Percentiles rank a stretch among this genome's conserved stretches.
Evolutionary conservation across 148 eudicot genomes (phyloP).

Genomic region (Nepenthes gracilis): DNA sequence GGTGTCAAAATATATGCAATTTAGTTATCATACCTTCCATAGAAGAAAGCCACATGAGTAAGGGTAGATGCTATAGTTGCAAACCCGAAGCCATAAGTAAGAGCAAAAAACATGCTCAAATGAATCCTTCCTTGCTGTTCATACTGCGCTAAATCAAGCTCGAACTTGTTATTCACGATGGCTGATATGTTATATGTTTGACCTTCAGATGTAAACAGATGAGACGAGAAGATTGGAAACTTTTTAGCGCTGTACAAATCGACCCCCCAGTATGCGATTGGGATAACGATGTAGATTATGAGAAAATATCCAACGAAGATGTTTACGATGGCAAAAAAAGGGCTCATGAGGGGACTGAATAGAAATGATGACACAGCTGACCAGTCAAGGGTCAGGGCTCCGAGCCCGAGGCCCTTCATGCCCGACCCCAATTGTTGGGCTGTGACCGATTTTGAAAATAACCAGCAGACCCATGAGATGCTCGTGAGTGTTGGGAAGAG

Average conservation of each 20-base stretch:
- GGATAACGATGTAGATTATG: conserved; percentile 63
- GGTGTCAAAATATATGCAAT: no score
- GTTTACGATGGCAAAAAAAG: conserved; percentile 77
- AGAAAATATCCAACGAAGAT: conserved; percentile 48
- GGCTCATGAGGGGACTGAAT: conserved; percentile 68
- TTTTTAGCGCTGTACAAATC: conserved; percentile 50
- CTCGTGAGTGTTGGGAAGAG: conserved; percentile 68
- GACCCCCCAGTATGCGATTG: conserved; percentile 77
- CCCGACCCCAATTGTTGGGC: conserved; percentile 93
- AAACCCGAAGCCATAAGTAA: conserved; percentile 86
- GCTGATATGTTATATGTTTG: conserved; percentile 57
- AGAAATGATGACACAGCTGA: conserved; percentile 71
- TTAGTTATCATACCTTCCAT: conserved; percentile 51
- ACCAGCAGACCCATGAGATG: conserved; percentile 90
- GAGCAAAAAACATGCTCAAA: conserved; percentile 83
- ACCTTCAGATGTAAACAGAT: conserved; percentile 61
- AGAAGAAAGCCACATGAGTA: conserved; percentile 69
- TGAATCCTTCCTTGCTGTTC: conserved; percentile 61
- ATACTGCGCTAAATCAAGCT: conserved; percentile 40
- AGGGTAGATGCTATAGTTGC: conserved; percentile 82
- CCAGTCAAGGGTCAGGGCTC: conserved; percentile 83
- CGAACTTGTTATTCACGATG: conserved; percentile 67
- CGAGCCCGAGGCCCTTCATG: conserved; percentile 73
- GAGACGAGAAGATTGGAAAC: conserved; percentile 82
- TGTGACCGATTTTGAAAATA: conserved; percentile 67